A percentile compares a stretch with the other conserved stretches of the same genome.
These are phyloP conservation scores for Exophiala dermatitidis DNA, from an alignment of 2,329 filamentous ascomycete species.

Conservation along the genomic window DNA sequence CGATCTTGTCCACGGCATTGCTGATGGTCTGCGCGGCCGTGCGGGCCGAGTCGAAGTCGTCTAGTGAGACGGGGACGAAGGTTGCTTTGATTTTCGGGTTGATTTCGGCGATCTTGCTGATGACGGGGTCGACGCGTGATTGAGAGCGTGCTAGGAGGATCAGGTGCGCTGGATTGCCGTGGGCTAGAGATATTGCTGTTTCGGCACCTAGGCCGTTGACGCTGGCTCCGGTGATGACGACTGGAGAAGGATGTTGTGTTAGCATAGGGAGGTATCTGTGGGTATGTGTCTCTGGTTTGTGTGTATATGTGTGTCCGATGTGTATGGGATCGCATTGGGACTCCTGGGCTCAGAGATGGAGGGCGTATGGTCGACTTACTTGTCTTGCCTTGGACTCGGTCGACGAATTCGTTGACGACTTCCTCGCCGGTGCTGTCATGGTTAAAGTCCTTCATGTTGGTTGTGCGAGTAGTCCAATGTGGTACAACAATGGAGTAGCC, in stretches of 20 bases:
- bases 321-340: no score
- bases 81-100: conserved; percentile 16
- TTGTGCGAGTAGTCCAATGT: no score
- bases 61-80: conserved; percentile 22
- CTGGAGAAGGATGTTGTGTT: conserved; percentile 8
- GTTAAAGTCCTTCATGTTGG: conserved; percentile 27
- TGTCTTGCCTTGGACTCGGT: conserved; percentile 30
- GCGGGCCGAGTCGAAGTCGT: conserved; percentile 24
- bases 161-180: conserved; percentile 28
- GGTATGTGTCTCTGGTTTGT: no score
- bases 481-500: no score
- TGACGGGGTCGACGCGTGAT: conserved; percentile 26
- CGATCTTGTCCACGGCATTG: conserved; percentile 24
- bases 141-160: conserved; percentile 30
- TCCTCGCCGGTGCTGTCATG: conserved; percentile 29
- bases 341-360: background rate
- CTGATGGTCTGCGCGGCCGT: conserved; percentile 27
- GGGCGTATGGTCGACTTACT: conserved; percentile 21
- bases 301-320: no score
- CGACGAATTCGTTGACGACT: conserved; percentile 29
- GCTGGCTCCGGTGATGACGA: conserved; percentile 29
- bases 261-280: no score
- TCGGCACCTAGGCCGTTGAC: conserved; percentile 27
- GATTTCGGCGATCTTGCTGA: conserved; percentile 23
- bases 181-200: conserved; percentile 29